Percentiles rank a stretch among this genome's conserved stretches.
phyloP scores from a whole-genome alignment of 192 early-diverging fungal species.

The Backusella westeae region DNA sequence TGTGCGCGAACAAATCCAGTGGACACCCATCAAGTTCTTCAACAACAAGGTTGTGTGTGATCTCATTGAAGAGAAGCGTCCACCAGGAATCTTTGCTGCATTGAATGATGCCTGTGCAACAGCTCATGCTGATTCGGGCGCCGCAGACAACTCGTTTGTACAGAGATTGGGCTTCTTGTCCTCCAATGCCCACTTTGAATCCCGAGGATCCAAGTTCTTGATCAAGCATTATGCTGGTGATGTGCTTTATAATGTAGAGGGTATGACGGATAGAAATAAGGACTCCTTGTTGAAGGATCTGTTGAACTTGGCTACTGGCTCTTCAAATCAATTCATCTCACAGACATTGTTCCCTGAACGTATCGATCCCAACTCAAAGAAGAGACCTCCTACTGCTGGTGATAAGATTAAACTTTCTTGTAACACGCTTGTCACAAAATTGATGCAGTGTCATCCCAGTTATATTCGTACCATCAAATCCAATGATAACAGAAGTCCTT shows the following conservation, averaged over 20 bases:
- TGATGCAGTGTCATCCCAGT: constrained; percentile 94
- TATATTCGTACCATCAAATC: constrained; percentile 99
- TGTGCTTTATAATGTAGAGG: constrained; percentile 87
- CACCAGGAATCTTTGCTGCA: constrained; percentile 89
- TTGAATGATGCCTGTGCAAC: constrained; percentile 98
- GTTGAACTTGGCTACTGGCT: constrained; percentile 80
- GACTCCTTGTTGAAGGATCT: constrained; percentile 94
- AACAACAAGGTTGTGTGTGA: constrained; percentile 99
- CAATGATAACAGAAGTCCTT: constrained; percentile 90
- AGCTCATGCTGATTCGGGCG: constrained; percentile 88
- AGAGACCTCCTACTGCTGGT: constrained; percentile 96
- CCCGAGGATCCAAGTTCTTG: constrained; percentile 69
- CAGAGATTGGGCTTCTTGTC: constrained; percentile 66
- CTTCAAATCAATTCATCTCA: constrained; percentile 71
- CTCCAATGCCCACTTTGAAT: constrained; percentile 74
- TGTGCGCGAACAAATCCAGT: constrained; percentile 91
- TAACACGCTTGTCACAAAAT: constrained; percentile 86
- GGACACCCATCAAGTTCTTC: constrained; percentile 99
- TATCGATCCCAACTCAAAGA: constrained; percentile 84
- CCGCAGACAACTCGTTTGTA: constrained; percentile 72
- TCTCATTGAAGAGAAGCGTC: constrained; percentile 94
- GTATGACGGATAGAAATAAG: constrained; percentile 99
- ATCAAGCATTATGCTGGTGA: constrained; percentile 97
- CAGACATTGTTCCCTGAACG: constrained; percentile 86
- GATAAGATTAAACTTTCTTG: constrained; percentile 90